Evolutionary conservation across 2,329 filamentous ascomycete species (phyloP).

Genomic region (Cordyceps cateniannulata): DNA sequence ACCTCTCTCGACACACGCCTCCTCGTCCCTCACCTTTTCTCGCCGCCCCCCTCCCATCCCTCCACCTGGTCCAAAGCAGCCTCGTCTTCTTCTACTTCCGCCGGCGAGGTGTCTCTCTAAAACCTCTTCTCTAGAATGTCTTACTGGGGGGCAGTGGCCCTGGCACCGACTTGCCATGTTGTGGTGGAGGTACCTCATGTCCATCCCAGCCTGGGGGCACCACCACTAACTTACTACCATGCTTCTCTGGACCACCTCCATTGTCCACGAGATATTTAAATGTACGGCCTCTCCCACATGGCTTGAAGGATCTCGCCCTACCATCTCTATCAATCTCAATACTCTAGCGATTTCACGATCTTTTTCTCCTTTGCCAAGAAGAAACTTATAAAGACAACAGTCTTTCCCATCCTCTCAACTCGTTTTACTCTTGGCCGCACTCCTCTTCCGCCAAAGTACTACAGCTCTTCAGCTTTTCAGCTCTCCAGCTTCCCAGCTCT

Average conservation of each 20-base stretch:
- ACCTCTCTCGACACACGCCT: neutral
- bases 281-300: conserved; percentile 13
- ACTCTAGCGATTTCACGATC: conserved; percentile 8
- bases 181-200: conserved; percentile 4
- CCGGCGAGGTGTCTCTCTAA: conserved; percentile 5
- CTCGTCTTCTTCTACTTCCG: conserved; percentile 1
- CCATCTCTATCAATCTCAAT: conserved; percentile 11
- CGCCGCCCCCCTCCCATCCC: neutral
- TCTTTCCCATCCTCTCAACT: neutral
- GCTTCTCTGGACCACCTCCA: neutral
- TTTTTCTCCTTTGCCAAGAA: conserved; percentile 1
- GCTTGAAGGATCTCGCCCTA: conserved; percentile 13
- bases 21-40: neutral
- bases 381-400: neutral
- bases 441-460: neutral
- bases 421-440: neutral
- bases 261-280: conserved; percentile 13
- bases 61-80: neutral
- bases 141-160: neutral
- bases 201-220: conserved; percentile 8
- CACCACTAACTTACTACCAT: neutral
- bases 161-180: neutral
- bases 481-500: neutral
- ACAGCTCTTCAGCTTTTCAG: neutral
- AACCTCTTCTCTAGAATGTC: neutral